These are phyloP conservation scores for Sporothrix inflata DNA, from an alignment of 2,329 filamentous ascomycete species.

Conservation along the genomic window DNA sequence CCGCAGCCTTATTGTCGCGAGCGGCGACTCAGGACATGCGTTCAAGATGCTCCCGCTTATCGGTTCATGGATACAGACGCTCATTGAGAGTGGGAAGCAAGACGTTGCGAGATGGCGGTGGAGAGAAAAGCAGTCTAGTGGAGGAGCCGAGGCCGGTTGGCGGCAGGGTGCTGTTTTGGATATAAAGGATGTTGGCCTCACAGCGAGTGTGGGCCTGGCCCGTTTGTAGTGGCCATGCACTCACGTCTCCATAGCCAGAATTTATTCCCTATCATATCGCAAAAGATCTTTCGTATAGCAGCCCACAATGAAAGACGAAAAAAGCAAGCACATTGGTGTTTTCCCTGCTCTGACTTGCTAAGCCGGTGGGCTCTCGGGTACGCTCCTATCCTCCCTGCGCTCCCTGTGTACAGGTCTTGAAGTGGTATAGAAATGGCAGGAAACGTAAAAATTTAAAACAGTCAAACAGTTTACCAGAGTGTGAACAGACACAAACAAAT, in stretches of 20 bases:
- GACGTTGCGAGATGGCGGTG: constrained; percentile 2
- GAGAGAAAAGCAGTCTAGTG: neutral
- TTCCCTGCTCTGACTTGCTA: too few species aligned
- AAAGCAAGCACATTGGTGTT: too few species aligned
- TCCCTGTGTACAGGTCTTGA: too few species aligned
- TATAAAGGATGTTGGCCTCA: neutral
- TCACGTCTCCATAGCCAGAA: too few species aligned
- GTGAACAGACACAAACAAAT: neutral
- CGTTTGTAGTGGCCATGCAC: too few species aligned
- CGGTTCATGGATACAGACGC: neutral
- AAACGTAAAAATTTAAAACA: neutral
- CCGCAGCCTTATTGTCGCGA: neutral
- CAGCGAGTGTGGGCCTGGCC: neutral
- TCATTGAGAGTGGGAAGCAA: constrained; percentile 1
- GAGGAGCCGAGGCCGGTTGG: neutral
- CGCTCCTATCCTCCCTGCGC: too few species aligned
- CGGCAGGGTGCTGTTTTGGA: constrained; percentile 1
- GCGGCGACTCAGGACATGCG: constrained; percentile 3
- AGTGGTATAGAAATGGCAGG: neutral
- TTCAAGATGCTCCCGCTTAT: constrained; percentile 8
- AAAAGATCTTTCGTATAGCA: too few species aligned
- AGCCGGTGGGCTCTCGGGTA: too few species aligned
- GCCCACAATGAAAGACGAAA: too few species aligned
- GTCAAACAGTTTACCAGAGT: neutral
- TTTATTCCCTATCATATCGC: too few species aligned